Conservation (phyloP, 164 flowering plant genomes). For the Akebia trifoliata region DNA sequence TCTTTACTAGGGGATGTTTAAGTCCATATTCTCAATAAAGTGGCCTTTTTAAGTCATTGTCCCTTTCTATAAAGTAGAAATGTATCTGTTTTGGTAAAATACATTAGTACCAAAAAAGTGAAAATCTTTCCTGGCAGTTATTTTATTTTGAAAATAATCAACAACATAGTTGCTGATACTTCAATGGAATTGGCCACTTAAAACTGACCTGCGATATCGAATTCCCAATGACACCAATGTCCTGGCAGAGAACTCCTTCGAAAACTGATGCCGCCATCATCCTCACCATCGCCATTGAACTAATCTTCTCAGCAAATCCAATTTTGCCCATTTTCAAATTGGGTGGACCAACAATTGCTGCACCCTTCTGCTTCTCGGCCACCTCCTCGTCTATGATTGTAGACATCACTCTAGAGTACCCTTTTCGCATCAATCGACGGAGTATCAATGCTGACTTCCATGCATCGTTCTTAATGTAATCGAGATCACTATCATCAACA, state of each 20-base stretch:
- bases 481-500: constrained; percentile 56
- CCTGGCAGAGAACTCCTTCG: constrained; percentile 89
- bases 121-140: too few relatives aligned
- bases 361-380: constrained; percentile 53
- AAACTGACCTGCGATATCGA: constrained; percentile 68
- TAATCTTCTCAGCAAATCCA: constrained; percentile 11
- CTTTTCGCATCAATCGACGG: constrained; percentile 77
- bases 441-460: constrained; percentile 75
- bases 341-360: constrained; percentile 31
- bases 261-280: constrained; percentile 37
- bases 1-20: too few relatives aligned
- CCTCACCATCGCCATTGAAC: neutral
- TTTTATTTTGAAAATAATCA: too few relatives aligned
- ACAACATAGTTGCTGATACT: constrained; percentile 89
- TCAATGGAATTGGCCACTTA: constrained; percentile 63
- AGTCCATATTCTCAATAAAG: too few relatives aligned
- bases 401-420: constrained; percentile 51
- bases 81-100: too few relatives aligned
- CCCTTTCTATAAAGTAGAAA: too few relatives aligned
- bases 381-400: constrained; percentile 70
- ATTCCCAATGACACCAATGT: constrained; percentile 65
- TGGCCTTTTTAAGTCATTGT: too few relatives aligned
- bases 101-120: too few relatives aligned
- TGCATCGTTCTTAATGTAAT: constrained; percentile 65
- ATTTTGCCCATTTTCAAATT: neutral